Conservation (phyloP, 176 grass and related monocot species). For the Juncus effusus region DNA sequence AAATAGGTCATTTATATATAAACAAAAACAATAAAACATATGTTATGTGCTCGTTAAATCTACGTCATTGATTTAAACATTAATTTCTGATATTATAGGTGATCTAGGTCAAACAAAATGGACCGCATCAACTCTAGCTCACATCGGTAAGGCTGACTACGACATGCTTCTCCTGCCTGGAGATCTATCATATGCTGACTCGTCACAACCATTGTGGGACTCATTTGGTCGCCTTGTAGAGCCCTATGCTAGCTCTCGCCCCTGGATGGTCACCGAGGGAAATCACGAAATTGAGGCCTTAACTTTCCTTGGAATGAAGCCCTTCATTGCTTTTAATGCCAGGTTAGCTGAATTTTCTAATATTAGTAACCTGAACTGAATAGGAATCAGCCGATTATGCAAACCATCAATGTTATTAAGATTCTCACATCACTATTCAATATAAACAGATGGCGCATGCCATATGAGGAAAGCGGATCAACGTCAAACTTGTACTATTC, state of each 20-base stretch:
- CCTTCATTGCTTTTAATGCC: constrained; percentile 55
- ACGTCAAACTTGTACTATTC: constrained; percentile 75
- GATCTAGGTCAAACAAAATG: constrained; percentile 76
- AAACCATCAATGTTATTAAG: no score
- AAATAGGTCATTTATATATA: background rate
- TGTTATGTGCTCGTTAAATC: background rate
- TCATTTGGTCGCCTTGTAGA: constrained; percentile 61
- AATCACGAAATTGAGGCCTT: constrained; percentile 67
- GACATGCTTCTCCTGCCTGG: constrained; percentile 81
- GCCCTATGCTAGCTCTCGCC: constrained; percentile 57
- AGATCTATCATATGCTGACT: constrained; percentile 78
- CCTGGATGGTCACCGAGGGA: constrained; percentile 86
- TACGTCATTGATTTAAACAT: background rate
- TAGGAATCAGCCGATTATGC: no score
- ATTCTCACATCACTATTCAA: no score
- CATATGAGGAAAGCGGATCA: constrained; percentile 51
- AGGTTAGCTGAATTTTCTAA: constrained; percentile 11
- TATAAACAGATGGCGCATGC: constrained; percentile 59
- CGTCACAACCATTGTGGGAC: constrained; percentile 65
- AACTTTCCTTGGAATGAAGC: constrained; percentile 23
- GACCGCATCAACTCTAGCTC: constrained; percentile 62
- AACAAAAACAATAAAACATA: background rate
- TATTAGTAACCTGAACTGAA: background rate
- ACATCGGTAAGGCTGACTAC: constrained; percentile 45
- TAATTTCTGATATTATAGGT: constrained; percentile 21